These are phyloP conservation scores for Pichia heedii DNA, from an alignment of 805 yeast species.

Conservation along the genomic window DNA sequence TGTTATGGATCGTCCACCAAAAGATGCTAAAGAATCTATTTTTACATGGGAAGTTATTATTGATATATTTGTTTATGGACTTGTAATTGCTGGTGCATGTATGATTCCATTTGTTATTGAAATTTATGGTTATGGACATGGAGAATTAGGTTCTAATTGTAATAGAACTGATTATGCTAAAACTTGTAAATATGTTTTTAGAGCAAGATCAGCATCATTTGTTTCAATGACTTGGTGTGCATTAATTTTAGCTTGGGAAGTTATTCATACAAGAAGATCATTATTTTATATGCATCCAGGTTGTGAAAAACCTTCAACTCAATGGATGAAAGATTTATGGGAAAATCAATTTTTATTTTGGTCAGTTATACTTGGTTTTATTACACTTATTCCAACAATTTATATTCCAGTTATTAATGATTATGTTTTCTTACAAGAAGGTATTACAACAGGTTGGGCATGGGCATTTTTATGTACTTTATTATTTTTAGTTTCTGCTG, in stretches of 20 bases:
- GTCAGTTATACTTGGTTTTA: constrained; percentile 65
- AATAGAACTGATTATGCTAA: constrained; percentile 36
- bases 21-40: constrained; percentile 42
- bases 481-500: constrained; percentile 52
- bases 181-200: constrained; percentile 54
- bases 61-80: constrained; percentile 67
- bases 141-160: constrained; percentile 57
- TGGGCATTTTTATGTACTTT: constrained; percentile 52
- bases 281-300: constrained; percentile 65
- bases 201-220: constrained; percentile 70
- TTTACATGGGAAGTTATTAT: constrained; percentile 58
- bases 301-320: constrained; percentile 48
- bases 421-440: constrained; percentile 63
- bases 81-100: constrained; percentile 66
- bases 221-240: constrained; percentile 85
- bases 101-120: constrained; percentile 55
- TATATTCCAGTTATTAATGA: constrained; percentile 83
- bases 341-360: constrained; percentile 69
- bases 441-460: constrained; percentile 78
- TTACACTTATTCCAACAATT: constrained; percentile 69
- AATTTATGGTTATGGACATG: constrained; percentile 59
- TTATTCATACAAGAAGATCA: constrained; percentile 61
- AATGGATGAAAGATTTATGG: constrained; percentile 60
- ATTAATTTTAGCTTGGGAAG: constrained; percentile 76
- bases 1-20: constrained; percentile 57